phyloP scores from a whole-genome alignment of 345 rosid species.

The Microcos paniculata region DNA sequence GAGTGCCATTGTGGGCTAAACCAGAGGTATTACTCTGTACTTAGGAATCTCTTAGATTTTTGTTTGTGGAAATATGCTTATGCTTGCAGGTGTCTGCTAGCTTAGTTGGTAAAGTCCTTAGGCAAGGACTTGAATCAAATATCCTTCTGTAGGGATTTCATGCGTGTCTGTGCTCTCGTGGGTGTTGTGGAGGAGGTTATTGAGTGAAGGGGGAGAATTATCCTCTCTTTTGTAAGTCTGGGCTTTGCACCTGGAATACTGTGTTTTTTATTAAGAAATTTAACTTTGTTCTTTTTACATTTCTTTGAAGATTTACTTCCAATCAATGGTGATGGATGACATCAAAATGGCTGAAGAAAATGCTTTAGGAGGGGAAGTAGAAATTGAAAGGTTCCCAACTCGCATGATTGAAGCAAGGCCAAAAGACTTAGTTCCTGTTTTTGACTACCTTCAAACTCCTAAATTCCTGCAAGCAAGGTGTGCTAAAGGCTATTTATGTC shows the following conservation, averaged over 20 bases:
- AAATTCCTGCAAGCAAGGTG: slow-evolving; percentile 51
- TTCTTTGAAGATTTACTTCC: slow-evolving; percentile 59
- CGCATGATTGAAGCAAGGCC: slow-evolving; percentile 63
- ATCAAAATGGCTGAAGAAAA: slow-evolving; percentile 34
- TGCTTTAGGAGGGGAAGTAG: slow-evolving; percentile 58
- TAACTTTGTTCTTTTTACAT: slow-evolving; percentile 17
- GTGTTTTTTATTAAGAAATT: slow-evolving; percentile 5
- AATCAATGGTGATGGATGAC: slow-evolving; percentile 41
- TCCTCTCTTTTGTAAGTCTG: not conserved
- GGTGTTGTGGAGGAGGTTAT: not conserved
- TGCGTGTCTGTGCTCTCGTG: not conserved
- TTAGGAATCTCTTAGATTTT: slow-evolving; percentile 8
- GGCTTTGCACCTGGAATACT: not conserved
- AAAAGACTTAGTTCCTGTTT: slow-evolving; percentile 66
- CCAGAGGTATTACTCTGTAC: slow-evolving; percentile 49
- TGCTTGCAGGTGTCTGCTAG: not conserved
- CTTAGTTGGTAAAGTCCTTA: not conserved
- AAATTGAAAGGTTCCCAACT: slow-evolving; percentile 62
- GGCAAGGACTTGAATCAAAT: not conserved
- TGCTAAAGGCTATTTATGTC: slow-evolving; percentile 8
- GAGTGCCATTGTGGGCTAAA: slow-evolving; percentile 64
- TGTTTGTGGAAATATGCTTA: not conserved
- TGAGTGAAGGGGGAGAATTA: not conserved
- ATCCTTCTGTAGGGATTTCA: not conserved
- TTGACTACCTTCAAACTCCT: slow-evolving; percentile 47